Percentiles rank a stretch among this genome's conserved stretches.
These are phyloP conservation scores for Mycosphaerelloides madeirae DNA, from an alignment of 2,329 filamentous ascomycete species.

Conservation along the genomic window DNA sequence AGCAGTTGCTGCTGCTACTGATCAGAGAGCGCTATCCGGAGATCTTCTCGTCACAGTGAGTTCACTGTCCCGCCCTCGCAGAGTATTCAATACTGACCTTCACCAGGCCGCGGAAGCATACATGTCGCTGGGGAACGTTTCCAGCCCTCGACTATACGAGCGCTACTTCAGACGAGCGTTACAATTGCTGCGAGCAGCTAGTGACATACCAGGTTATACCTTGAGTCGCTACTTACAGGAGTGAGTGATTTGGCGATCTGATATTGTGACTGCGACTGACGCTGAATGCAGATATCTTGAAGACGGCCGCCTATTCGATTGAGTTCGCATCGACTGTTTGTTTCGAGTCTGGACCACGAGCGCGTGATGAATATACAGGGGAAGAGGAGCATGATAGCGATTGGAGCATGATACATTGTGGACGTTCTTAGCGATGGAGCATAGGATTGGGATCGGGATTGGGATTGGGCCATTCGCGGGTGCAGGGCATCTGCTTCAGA, in stretches of 20 bases:
- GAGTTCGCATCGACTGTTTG: too few species aligned
- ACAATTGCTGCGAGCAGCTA: constrained; percentile 42
- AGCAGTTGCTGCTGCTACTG: constrained; percentile 42
- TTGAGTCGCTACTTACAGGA: constrained; percentile 45
- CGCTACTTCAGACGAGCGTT: constrained; percentile 45
- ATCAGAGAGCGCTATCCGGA: constrained; percentile 37
- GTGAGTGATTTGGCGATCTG: constrained; percentile 29
- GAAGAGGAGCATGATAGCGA: background rate
- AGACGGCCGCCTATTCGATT: constrained; percentile 32
- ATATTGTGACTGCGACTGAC: too few species aligned
- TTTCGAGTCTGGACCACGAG: too few species aligned
- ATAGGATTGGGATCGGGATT: background rate
- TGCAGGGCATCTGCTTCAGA: background rate
- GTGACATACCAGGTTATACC: constrained; percentile 38
- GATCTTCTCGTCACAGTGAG: constrained; percentile 44
- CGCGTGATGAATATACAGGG: too few species aligned
- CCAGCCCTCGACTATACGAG: constrained; percentile 41
- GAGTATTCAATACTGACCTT: constrained; percentile 2
- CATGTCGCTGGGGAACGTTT: constrained; percentile 51
- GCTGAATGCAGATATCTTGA: constrained; percentile 38
- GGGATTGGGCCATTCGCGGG: background rate
- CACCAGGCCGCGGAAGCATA: constrained; percentile 48
- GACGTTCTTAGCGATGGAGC: background rate
- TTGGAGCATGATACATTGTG: too few species aligned
- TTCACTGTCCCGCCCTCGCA: constrained; percentile 4